Evolutionary conservation across 1,284 basidiomycete genomes (phyloP), one percentile per base, ranked within the genome.

Genomic region (Porogramme epimiltina): DNA sequence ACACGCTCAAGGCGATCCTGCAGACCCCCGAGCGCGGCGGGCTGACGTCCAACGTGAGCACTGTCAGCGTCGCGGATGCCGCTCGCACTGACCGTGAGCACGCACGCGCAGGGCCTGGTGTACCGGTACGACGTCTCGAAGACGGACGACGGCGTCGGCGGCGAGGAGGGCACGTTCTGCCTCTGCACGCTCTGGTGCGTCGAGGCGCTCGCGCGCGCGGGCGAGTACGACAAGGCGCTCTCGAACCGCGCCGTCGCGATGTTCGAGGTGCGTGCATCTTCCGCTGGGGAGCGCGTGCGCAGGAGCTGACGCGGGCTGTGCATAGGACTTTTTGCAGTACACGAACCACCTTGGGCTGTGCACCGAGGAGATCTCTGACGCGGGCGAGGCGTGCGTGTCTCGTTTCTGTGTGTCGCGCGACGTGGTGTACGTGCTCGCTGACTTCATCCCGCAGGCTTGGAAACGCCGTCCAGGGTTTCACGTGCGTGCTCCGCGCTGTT

Each of bases 141-240:
- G 66, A 82, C 90, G 0, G 86, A 92, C 53, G 95, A 96, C 65
- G 95, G 94, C 6, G 91, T 96, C 18, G 94, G 94, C 4, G 94
- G 95, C 1, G 91, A 94, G 59, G 94, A 95, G 70, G 94, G 93
- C 8, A 91, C 87, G 0, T 91, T 91, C 68, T 89, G 87, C 59
- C 70, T 91, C 19, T 91, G 88, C 63, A 92, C 90, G 0, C 70
- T 92, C 4, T 92, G 89, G 89, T 88, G 89, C 56, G 77, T 95
- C 45, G 94, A 96, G 65, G 93, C 93, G 0, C 73, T 95, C 52
- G 91, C 91, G 0, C 79, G 94, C 3, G 93, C 89, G 0, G 93
- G 93, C 1, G 81, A 88, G 52, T 91, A 82, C 60, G 85, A 95
- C 60, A 74, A 72, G 49, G 62, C 75, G 18, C 78, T 94, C 62